Evolutionary conservation across 805 yeast species (phyloP).

Genomic region (Candida sithepensis): DNA sequence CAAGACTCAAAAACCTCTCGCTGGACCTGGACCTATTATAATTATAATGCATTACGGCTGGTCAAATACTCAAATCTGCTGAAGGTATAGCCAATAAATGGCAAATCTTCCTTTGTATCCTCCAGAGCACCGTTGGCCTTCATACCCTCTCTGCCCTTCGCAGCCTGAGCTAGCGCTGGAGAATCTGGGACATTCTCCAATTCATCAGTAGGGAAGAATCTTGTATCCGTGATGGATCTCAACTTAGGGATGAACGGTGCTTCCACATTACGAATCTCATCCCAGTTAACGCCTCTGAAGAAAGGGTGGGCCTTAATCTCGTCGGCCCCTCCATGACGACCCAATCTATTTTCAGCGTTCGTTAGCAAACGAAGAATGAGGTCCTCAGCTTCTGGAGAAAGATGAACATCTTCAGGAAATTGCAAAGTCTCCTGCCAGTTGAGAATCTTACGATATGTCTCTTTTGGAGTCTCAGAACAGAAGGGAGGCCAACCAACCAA

Average conservation of each 20-base stretch:
- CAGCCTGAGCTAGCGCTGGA: conserved; percentile 68
- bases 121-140: conserved; percentile 36
- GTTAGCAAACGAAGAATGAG: conserved; percentile 74
- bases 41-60: conserved; percentile 52
- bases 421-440: conserved; percentile 87
- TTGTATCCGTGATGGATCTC: conserved; percentile 88
- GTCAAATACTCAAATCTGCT: conserved; percentile 92
- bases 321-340: conserved; percentile 87
- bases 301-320: conserved; percentile 90
- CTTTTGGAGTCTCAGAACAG: conserved; percentile 92
- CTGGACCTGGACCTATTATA: no score
- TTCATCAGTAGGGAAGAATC: conserved; percentile 98
- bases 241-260: conserved; percentile 94
- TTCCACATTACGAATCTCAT: conserved; percentile 76
- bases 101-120: conserved; percentile 79
- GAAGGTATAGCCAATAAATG: conserved; percentile 96
- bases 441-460: conserved; percentile 85
- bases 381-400: conserved; percentile 86
- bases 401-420: conserved; percentile 88
- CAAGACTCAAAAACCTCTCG: neutral
- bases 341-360: conserved; percentile 74
- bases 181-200: conserved; percentile 91
- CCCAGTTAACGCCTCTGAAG: conserved; percentile 96
- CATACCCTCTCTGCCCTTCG: conserved; percentile 57
- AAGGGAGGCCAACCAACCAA: conserved; percentile 97